These are phyloP conservation scores for Cocos nucifera DNA, from an alignment of 176 grass and related monocot genomes.

Conservation along the genomic window DNA sequence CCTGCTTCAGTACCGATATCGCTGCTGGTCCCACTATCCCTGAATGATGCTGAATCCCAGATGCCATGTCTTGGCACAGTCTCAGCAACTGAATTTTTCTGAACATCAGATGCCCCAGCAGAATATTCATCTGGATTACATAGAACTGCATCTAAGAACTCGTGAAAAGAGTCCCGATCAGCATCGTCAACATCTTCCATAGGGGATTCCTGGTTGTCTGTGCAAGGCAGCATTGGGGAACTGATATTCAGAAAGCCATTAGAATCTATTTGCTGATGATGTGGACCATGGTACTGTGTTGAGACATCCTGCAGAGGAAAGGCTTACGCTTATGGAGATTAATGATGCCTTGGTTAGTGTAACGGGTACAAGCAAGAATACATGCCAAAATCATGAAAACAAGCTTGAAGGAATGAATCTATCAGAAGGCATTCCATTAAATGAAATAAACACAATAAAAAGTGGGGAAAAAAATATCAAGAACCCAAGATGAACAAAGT, in stretches of 20 bases:
- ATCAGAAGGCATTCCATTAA: too few species aligned
- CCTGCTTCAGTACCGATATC: conserved; percentile 9
- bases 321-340: neutral
- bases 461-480: neutral
- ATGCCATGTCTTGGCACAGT: neutral
- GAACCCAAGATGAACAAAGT: neutral
- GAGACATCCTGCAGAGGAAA: conserved; percentile 25
- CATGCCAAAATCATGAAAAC: too few species aligned
- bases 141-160: conserved; percentile 20
- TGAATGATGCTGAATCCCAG: conserved; percentile 8
- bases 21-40: conserved; percentile 8
- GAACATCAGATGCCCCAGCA: too few species aligned
- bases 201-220: conserved; percentile 24
- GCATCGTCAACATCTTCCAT: conserved; percentile 12
- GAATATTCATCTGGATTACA: conserved; percentile 8
- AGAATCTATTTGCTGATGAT: conserved; percentile 16
- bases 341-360: neutral
- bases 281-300: conserved; percentile 2
- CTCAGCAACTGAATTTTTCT: conserved; percentile 11
- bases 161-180: conserved; percentile 10
- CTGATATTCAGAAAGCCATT: conserved; percentile 26
- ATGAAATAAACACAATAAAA: neutral
- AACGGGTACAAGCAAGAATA: conserved; percentile 1
- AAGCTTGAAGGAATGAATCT: too few species aligned
- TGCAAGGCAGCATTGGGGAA: conserved; percentile 45